phyloP scores from a whole-genome alignment of 108 stramenopile genomes.

The Cyclotella cryptica region DNA sequence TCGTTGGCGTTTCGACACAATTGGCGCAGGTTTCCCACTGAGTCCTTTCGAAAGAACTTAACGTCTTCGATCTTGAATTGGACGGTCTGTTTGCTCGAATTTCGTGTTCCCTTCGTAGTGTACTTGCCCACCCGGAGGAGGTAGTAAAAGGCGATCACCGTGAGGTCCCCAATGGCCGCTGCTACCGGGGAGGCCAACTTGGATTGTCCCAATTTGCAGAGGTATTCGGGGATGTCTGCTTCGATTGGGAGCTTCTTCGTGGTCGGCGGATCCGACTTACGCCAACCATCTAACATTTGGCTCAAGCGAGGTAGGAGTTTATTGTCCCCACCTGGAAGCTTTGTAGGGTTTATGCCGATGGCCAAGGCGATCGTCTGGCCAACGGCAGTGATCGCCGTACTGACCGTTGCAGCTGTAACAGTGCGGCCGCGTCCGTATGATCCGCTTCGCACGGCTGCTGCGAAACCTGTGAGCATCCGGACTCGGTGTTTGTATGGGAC shows the following conservation, averaged over 20 bases:
- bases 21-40: not conserved
- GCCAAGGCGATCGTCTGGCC: constrained; percentile 12
- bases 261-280: constrained; percentile 4
- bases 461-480: not conserved
- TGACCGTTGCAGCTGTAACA: constrained; percentile 2
- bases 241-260: constrained; percentile 11
- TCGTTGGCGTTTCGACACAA: not conserved
- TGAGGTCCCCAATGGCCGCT: not conserved
- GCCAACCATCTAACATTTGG: constrained; percentile 11
- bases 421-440: not conserved
- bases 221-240: not conserved
- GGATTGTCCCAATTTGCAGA: not conserved
- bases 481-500: not conserved
- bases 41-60: not conserved
- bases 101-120: not conserved
- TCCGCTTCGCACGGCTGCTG: not conserved
- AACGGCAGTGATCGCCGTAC: constrained; percentile 10
- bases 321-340: not conserved
- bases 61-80: constrained; percentile 17
- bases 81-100: constrained; percentile 4
- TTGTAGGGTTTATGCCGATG: not conserved
- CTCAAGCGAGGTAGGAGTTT: not conserved
- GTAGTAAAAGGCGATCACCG: constrained; percentile 23
- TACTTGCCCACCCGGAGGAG: constrained; percentile 15
- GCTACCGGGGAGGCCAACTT: not conserved